Evolutionary conservation across 805 yeast species (phyloP).

Genomic region (Saturnispora gosingensis): DNA sequence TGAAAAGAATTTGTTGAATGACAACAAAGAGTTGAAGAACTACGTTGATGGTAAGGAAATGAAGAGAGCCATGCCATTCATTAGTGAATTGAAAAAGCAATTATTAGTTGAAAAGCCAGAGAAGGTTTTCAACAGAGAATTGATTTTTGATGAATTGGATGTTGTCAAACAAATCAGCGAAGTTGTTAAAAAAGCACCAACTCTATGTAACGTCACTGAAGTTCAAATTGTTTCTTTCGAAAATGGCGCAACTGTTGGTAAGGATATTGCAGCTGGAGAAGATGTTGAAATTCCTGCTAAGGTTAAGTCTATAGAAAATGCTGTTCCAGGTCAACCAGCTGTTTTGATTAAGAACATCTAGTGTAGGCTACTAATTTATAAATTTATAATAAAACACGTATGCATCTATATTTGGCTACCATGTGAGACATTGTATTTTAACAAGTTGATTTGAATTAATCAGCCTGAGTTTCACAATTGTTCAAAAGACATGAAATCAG

Average conservation of each 20-base stretch:
- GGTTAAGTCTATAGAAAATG: slow-evolving; percentile 66
- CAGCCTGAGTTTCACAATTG: too few species aligned
- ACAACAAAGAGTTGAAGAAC: slow-evolving; percentile 53
- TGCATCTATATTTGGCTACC: not conserved
- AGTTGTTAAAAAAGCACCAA: slow-evolving; percentile 55
- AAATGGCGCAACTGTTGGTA: slow-evolving; percentile 53
- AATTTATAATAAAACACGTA: not conserved
- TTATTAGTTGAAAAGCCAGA: slow-evolving; percentile 60
- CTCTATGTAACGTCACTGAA: slow-evolving; percentile 44
- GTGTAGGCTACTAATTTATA: slow-evolving; percentile 1
- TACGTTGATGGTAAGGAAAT: slow-evolving; percentile 72
- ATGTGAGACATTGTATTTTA: not conserved
- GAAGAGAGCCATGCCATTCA: slow-evolving; percentile 98
- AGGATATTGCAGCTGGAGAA: slow-evolving; percentile 57
- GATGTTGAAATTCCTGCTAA: slow-evolving; percentile 52
- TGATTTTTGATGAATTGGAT: slow-evolving; percentile 70
- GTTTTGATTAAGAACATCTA: slow-evolving; percentile 60
- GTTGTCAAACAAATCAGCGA: slow-evolving; percentile 48
- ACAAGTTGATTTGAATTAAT: too few species aligned
- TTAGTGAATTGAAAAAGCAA: slow-evolving; percentile 76
- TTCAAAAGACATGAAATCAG: too few species aligned
- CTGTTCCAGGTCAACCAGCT: slow-evolving; percentile 94
- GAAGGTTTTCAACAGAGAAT: slow-evolving; percentile 81
- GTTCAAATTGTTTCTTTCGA: slow-evolving; percentile 55
- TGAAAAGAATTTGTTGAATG: slow-evolving; percentile 53